Percentiles rank a stretch among this genome's conserved stretches.
Conservation (phyloP, 805 yeast species). For the Suhomyces pyralidae region DNA sequence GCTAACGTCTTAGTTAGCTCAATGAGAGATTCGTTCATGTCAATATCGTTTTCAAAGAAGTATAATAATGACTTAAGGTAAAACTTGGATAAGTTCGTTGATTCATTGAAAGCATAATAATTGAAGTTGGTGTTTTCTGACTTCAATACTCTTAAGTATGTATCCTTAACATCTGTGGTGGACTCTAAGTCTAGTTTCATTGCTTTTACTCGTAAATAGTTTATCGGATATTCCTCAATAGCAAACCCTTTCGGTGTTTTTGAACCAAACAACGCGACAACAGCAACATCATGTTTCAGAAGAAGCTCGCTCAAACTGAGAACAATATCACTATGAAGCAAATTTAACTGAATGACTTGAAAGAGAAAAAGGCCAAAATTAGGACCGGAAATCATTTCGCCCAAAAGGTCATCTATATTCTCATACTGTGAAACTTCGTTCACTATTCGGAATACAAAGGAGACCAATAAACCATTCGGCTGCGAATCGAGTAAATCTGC, state of each 20-base stretch:
- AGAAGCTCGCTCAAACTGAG: background rate
- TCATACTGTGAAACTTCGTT: background rate
- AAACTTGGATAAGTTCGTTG: background rate
- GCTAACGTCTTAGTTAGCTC: constrained; percentile 4
- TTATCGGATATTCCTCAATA: background rate
- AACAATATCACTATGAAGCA: background rate
- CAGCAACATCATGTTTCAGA: background rate
- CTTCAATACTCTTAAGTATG: background rate
- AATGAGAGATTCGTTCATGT: constrained; percentile 10
- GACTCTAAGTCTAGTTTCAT: constrained; percentile 11
- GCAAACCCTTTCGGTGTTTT: background rate
- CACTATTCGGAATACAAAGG: background rate
- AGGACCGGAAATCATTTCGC: background rate
- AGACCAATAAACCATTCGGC: background rate
- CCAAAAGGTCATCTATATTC: background rate
- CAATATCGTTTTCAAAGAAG: constrained; percentile 16
- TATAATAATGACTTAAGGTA: constrained; percentile 3
- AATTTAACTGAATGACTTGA: background rate
- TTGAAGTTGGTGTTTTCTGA: background rate
- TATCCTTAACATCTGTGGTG: background rate
- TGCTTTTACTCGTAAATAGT: constrained; percentile 12
- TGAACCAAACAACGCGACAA: background rate
- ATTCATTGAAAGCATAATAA: background rate
- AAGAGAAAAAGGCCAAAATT: background rate
- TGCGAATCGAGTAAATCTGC: background rate